Conservation (phyloP, 2,329 filamentous ascomycete genomes). For the Ceratocystis cacaofunesta region DNA sequence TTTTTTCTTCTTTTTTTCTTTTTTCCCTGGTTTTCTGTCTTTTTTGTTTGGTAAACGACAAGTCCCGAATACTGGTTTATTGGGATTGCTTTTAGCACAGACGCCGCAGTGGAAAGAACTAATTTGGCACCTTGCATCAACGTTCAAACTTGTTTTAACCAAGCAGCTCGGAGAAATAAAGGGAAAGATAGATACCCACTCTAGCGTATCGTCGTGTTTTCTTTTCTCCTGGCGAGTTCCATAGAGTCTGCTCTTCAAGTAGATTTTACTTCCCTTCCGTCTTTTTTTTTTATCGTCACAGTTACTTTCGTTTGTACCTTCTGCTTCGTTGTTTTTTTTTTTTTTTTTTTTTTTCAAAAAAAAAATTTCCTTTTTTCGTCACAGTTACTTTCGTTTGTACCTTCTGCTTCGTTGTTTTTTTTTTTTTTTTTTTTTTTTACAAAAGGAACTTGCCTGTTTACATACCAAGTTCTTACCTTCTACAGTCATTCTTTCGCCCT, state of each 20-base stretch:
- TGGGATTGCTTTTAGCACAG: constrained; percentile 6
- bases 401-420: background rate
- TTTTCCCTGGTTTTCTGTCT: background rate
- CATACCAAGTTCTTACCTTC: background rate
- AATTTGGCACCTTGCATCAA: constrained; percentile 5
- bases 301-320: background rate
- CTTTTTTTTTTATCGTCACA: background rate
- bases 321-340: background rate
- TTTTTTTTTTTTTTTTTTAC: too few relatives aligned
- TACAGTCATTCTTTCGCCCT: background rate
- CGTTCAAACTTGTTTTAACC: background rate
- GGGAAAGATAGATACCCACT: background rate
- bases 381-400: background rate
- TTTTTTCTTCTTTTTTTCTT: background rate
- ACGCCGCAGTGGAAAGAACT: background rate
- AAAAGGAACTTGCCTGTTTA: background rate
- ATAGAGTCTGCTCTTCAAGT: background rate
- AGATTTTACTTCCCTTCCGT: background rate
- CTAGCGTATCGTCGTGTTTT: background rate
- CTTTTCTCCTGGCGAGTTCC: background rate
- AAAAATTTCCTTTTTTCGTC: too few relatives aligned
- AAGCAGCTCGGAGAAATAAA: background rate
- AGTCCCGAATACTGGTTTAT: background rate
- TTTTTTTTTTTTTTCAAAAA: background rate
- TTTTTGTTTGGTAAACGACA: background rate